phyloP scores from a whole-genome alignment of 176 grass and related monocot species.

The Raddia guianensis region DNA sequence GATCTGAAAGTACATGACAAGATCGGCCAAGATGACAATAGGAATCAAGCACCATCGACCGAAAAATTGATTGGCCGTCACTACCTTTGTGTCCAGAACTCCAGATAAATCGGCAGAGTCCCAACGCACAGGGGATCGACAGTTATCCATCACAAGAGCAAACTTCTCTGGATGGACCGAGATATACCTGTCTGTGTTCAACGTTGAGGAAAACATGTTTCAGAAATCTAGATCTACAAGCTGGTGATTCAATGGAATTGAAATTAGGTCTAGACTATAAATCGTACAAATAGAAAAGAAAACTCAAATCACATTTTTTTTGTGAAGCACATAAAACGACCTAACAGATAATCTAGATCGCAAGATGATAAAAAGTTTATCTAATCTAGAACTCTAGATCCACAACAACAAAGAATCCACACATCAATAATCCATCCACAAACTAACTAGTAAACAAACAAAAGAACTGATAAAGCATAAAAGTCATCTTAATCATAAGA shows the following conservation, averaged over 20 bases:
- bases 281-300: too few species aligned
- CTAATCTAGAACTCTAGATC: not conserved
- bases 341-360: not conserved
- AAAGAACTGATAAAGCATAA: not conserved
- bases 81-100: not conserved
- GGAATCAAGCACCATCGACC: not conserved
- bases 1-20: not conserved
- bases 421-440: not conserved
- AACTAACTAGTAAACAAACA: not conserved
- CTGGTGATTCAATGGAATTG: not conserved
- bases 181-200: not conserved
- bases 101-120: not conserved
- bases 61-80: not conserved
- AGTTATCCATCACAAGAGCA: not conserved
- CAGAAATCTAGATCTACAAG: not conserved
- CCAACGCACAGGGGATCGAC: not conserved
- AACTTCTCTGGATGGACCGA: not conserved
- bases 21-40: not conserved
- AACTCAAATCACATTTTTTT: too few species aligned
- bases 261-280: not conserved
- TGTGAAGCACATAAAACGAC: not conserved
- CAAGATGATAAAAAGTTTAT: not conserved
- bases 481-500: not conserved
- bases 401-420: not conserved
- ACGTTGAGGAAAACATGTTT: too few species aligned